Conservation (phyloP, 352 stramenopile species). For the Phytophthora crassamura region DNA sequence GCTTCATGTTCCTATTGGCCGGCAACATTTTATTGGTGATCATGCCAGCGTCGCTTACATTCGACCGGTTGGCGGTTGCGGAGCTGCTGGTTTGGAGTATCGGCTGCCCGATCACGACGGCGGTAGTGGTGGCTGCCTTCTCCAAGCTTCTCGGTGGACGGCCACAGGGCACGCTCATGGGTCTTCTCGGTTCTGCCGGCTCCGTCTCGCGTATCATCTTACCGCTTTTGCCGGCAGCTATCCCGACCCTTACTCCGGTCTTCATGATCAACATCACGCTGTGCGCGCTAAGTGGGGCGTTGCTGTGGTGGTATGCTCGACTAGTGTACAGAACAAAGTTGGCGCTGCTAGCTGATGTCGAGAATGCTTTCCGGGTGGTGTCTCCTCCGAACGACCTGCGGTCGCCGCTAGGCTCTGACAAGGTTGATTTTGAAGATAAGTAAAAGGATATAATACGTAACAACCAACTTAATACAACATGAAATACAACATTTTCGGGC, state of each 20-base stretch:
- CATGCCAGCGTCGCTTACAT: constrained; percentile 49
- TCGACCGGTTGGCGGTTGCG: constrained; percentile 53
- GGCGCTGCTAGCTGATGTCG: constrained; percentile 49
- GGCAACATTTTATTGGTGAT: constrained; percentile 70
- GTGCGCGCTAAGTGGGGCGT: constrained; percentile 57
- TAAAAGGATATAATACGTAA: constrained; percentile 25
- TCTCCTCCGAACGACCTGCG: constrained; percentile 46
- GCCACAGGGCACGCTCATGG: constrained; percentile 84
- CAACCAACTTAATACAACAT: no score
- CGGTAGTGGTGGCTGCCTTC: constrained; percentile 77
- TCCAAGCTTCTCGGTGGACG: constrained; percentile 79
- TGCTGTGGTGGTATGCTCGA: constrained; percentile 76
- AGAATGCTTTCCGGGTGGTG: constrained; percentile 38
- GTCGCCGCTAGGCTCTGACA: constrained; percentile 54
- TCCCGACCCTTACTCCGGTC: constrained; percentile 70
- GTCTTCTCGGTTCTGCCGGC: constrained; percentile 71
- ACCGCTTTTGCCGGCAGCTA: constrained; percentile 71
- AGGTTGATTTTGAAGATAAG: constrained; percentile 41
- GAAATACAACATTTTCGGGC: no score
- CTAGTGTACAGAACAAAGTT: constrained; percentile 63
- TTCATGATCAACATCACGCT: constrained; percentile 81
- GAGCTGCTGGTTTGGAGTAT: constrained; percentile 87
- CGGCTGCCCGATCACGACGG: constrained; percentile 78
- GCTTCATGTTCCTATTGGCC: constrained; percentile 66
- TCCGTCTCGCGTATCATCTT: constrained; percentile 82